These are phyloP conservation scores for Hymenoscyphus scutula DNA, from an alignment of 2,329 filamentous ascomycete genomes.

Conservation along the genomic window DNA sequence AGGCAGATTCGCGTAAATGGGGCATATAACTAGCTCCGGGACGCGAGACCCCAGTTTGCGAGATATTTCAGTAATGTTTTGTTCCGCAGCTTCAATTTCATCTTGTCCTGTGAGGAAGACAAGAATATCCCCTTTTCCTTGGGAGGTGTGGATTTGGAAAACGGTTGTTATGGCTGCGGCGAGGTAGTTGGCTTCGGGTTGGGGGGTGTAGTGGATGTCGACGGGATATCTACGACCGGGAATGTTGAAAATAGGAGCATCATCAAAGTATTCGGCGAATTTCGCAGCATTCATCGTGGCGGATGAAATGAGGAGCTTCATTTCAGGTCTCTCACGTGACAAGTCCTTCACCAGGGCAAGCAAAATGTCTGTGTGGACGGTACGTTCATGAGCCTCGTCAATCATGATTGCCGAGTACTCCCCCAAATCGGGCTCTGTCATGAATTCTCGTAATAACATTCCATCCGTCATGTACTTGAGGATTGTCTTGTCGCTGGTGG, in stretches of 20 bases:
- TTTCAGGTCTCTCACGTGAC: conserved; percentile 74
- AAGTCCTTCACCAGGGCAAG: conserved; percentile 88
- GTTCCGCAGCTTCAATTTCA: conserved; percentile 87
- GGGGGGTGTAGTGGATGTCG: conserved; percentile 84
- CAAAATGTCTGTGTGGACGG: conserved; percentile 85
- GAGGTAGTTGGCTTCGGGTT: conserved; percentile 92
- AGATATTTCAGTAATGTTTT: conserved; percentile 80
- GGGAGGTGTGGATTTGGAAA: conserved; percentile 90
- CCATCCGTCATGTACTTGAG: conserved; percentile 98
- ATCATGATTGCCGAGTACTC: conserved; percentile 91
- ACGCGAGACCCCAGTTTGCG: conserved; percentile 82
- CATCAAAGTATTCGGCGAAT: conserved; percentile 88
- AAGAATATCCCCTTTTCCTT: conserved; percentile 82
- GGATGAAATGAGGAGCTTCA: conserved; percentile 89
- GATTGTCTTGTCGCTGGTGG: conserved; percentile 84
- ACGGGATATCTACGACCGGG: conserved; percentile 87
- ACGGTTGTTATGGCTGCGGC: conserved; percentile 88
- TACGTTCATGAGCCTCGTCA: conserved; percentile 95
- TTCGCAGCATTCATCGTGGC: conserved; percentile 94
- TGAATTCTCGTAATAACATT: conserved; percentile 85
- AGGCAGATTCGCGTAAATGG: conserved; percentile 91
- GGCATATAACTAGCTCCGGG: conserved; percentile 83
- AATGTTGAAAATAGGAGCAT: conserved; percentile 91
- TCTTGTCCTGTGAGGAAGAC: conserved; percentile 96
- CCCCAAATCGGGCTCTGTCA: conserved; percentile 81